A percentile compares a stretch with the other conserved stretches of the same genome.
Evolutionary conservation across 1,284 basidiomycete species (phyloP).

Genomic region (Sparassis latifolia): DNA sequence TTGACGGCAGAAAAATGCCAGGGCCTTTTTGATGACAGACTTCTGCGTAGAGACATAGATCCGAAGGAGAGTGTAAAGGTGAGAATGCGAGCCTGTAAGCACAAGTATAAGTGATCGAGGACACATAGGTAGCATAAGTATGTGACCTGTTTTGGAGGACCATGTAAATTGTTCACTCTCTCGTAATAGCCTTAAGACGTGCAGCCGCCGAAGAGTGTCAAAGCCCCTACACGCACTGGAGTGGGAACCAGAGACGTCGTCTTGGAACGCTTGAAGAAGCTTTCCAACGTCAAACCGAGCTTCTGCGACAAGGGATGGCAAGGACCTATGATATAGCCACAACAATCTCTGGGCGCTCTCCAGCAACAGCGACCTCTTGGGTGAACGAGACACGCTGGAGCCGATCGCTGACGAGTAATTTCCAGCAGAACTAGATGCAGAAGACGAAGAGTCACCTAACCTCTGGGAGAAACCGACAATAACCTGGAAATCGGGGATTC

Average conservation of each 20-base stretch:
- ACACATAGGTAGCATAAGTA: neutral
- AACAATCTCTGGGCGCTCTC: slow-evolving; percentile 78
- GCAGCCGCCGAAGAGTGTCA: slow-evolving; percentile 64
- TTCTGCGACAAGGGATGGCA: slow-evolving; percentile 73
- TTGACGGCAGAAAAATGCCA: slow-evolving; percentile 52
- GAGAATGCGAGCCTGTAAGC: slow-evolving; percentile 40
- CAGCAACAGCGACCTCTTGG: slow-evolving; percentile 52
- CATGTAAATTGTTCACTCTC: slow-evolving; percentile 75
- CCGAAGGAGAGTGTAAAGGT: slow-evolving; percentile 63
- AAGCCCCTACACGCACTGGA: slow-evolving; percentile 30
- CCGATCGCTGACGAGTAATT: neutral
- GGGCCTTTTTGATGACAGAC: slow-evolving; percentile 46
- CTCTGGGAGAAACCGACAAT: slow-evolving; percentile 73
- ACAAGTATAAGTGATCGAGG: neutral
- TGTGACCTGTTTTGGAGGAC: slow-evolving; percentile 65
- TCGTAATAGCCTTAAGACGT: slow-evolving; percentile 68
- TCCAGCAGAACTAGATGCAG: neutral
- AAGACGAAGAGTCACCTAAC: slow-evolving; percentile 7
- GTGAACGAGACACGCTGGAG: slow-evolving; percentile 17
- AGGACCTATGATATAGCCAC: slow-evolving; percentile 75
- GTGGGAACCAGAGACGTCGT: slow-evolving; percentile 7
- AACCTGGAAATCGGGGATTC: slow-evolving; percentile 82
- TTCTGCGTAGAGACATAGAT: slow-evolving; percentile 49
- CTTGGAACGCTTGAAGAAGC: slow-evolving; percentile 51
- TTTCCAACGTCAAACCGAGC: slow-evolving; percentile 84